These are phyloP conservation scores for Colletotrichum higginsianum DNA, from an alignment of 2,329 filamentous ascomycete genomes.

Conservation along the genomic window DNA sequence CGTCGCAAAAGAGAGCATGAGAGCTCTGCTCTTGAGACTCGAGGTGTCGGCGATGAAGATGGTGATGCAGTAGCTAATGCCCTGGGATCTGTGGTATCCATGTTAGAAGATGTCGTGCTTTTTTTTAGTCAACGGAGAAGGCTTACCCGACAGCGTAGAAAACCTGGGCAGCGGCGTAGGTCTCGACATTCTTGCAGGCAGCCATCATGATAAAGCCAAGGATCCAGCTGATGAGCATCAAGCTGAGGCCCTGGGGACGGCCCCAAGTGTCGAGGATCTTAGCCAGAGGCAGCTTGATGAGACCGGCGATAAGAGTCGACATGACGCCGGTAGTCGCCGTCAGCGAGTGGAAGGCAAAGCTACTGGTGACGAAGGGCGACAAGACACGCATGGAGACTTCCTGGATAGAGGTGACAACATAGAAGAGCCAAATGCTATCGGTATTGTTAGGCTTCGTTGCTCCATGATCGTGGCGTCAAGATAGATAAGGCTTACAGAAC, in stretches of 20 bases:
- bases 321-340: constrained; percentile 69
- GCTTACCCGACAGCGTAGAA: constrained; percentile 75
- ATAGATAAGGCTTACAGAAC: constrained; percentile 53
- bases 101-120: not conserved
- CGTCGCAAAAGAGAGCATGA: constrained; percentile 74
- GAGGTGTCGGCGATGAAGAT: constrained; percentile 80
- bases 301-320: constrained; percentile 68
- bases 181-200: constrained; percentile 70
- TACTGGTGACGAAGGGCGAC: constrained; percentile 64
- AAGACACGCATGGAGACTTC: constrained; percentile 57
- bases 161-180: constrained; percentile 75
- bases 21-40: constrained; percentile 74
- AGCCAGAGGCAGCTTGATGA: constrained; percentile 76
- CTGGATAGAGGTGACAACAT: constrained; percentile 56
- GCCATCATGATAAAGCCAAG: constrained; percentile 76
- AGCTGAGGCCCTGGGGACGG: constrained; percentile 72
- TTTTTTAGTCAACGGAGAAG: not conserved
- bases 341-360: constrained; percentile 68
- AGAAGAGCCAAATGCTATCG: constrained; percentile 57
- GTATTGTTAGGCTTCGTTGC: not conserved
- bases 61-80: constrained; percentile 59
- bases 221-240: constrained; percentile 67
- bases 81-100: constrained; percentile 51
- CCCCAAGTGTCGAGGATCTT: constrained; percentile 79
- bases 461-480: not conserved